phyloP scores from a whole-genome alignment of 1,284 basidiomycete species.

The Apiotrichum gamsii region DNA sequence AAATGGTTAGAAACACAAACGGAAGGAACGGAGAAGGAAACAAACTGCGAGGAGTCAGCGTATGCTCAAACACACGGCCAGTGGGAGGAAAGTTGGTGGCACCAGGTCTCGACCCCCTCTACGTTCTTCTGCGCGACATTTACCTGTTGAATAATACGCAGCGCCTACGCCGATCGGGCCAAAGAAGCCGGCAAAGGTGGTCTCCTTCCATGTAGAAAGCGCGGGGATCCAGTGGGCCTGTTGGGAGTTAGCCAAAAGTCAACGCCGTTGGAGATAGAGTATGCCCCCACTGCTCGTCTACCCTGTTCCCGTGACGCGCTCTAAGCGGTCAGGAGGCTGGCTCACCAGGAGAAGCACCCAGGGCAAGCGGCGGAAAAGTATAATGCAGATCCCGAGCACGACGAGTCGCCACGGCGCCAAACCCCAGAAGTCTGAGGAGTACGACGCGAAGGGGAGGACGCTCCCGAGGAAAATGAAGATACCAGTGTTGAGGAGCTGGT shows the following conservation, averaged over 20 bases:
- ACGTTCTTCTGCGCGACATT: no score
- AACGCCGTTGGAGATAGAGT: not conserved
- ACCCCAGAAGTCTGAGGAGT: slow-evolving; percentile 48
- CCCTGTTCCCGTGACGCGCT: no score
- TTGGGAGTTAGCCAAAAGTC: not conserved
- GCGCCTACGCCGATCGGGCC: slow-evolving; percentile 48
- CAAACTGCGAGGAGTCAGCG: no score
- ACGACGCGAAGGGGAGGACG: slow-evolving; percentile 67
- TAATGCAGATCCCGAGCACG: slow-evolving; percentile 68
- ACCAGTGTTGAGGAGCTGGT: slow-evolving; percentile 50
- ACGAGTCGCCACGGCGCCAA: slow-evolving; percentile 75
- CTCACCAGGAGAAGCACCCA: slow-evolving; percentile 60
- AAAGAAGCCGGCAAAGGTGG: slow-evolving; percentile 46
- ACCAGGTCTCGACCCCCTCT: no score
- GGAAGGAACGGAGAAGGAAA: no score
- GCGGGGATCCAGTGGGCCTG: slow-evolving; percentile 40
- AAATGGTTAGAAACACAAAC: no score
- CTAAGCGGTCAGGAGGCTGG: slow-evolving; percentile 14
- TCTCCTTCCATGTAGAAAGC: slow-evolving; percentile 39
- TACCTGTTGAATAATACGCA: slow-evolving; percentile 52
- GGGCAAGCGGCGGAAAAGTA: slow-evolving; percentile 72
- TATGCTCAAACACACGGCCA: no score
- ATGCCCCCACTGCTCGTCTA: no score
- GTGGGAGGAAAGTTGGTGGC: no score
- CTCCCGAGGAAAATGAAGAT: slow-evolving; percentile 82